phyloP scores from a whole-genome alignment of 1,139 yeast genomes.

The Candida neerlandica region DNA sequence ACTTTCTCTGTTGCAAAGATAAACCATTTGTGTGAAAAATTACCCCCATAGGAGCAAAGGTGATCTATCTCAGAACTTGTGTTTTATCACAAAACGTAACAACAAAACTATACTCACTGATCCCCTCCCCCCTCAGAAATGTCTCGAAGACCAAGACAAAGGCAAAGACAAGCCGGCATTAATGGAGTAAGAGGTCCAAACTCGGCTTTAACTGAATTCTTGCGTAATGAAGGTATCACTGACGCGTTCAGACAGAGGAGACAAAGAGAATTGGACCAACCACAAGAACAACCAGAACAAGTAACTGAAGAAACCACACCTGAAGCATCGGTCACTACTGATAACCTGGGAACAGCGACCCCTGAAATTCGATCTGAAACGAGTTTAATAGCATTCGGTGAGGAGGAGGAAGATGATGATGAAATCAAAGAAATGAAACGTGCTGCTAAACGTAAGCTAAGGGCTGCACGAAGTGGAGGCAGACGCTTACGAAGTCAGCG shows the following conservation, averaged over 20 bases:
- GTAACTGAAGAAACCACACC: slow-evolving; percentile 8
- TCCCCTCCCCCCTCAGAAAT: slow-evolving; percentile 17
- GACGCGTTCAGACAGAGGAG: slow-evolving; percentile 73
- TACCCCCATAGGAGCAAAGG: too few relatives aligned
- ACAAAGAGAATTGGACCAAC: slow-evolving; percentile 30
- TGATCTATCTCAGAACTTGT: too few relatives aligned
- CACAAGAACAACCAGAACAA: slow-evolving; percentile 13
- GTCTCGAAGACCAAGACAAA: slow-evolving; percentile 28
- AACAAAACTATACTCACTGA: neutral
- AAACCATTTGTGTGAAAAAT: too few relatives aligned
- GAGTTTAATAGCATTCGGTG: slow-evolving; percentile 15
- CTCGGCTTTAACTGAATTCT: slow-evolving; percentile 76
- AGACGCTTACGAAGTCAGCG: slow-evolving; percentile 18
- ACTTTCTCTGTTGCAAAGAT: too few relatives aligned
- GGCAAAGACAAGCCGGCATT: slow-evolving; percentile 40
- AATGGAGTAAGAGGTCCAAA: slow-evolving; percentile 59
- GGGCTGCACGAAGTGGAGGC: slow-evolving; percentile 28
- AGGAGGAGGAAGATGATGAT: slow-evolving; percentile 23
- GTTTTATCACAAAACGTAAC: too few relatives aligned
- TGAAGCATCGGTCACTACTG: neutral
- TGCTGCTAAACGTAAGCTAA: slow-evolving; percentile 43
- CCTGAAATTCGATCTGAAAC: slow-evolving; percentile 14
- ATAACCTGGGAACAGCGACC: neutral
- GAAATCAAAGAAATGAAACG: slow-evolving; percentile 37
- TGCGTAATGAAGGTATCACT: slow-evolving; percentile 84